Conservation (phyloP, 2,329 filamentous ascomycete species). For the Fusarium nodosum region DNA sequence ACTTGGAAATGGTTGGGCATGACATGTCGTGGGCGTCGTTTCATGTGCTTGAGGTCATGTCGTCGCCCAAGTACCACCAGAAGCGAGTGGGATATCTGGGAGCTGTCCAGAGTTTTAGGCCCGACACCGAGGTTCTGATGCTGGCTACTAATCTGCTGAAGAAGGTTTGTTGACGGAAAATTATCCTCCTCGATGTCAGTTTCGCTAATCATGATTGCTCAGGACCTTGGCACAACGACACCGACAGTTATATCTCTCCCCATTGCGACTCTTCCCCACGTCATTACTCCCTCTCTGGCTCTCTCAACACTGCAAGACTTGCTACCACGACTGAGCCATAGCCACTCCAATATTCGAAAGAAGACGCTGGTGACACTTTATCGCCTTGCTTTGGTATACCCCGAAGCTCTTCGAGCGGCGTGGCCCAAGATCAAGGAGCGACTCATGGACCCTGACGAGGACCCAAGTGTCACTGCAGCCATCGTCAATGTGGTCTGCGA, state of each 20-base stretch:
- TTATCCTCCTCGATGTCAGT: not conserved
- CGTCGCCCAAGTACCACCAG: slow-evolving; percentile 91
- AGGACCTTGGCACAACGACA: slow-evolving; percentile 79
- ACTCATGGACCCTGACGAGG: slow-evolving; percentile 89
- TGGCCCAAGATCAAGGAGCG: slow-evolving; percentile 99
- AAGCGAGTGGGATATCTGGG: slow-evolving; percentile 96
- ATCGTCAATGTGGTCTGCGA: slow-evolving; percentile 98
- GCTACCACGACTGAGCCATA: slow-evolving; percentile 87
- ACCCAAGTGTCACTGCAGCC: slow-evolving; percentile 92
- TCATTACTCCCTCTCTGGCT: slow-evolving; percentile 92
- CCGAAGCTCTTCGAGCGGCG: slow-evolving; percentile 89
- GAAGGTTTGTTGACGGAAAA: slow-evolving; percentile 69
- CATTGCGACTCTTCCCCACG: slow-evolving; percentile 90
- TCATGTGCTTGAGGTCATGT: slow-evolving; percentile 99
- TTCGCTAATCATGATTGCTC: slow-evolving; percentile 6
- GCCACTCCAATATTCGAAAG: slow-evolving; percentile 87
- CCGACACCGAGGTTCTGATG: slow-evolving; percentile 98
- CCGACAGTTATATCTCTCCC: slow-evolving; percentile 86
- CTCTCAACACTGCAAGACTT: slow-evolving; percentile 90
- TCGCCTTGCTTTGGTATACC: slow-evolving; percentile 93
- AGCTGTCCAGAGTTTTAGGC: slow-evolving; percentile 94
- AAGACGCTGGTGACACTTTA: slow-evolving; percentile 97
- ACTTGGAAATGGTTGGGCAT: slow-evolving; percentile 98
- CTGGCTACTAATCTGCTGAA: slow-evolving; percentile 96
- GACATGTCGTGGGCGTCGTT: slow-evolving; percentile 99